Evolutionary conservation across 2,329 filamentous ascomycete genomes (phyloP).

Genomic region (Botrytis porri): DNA sequence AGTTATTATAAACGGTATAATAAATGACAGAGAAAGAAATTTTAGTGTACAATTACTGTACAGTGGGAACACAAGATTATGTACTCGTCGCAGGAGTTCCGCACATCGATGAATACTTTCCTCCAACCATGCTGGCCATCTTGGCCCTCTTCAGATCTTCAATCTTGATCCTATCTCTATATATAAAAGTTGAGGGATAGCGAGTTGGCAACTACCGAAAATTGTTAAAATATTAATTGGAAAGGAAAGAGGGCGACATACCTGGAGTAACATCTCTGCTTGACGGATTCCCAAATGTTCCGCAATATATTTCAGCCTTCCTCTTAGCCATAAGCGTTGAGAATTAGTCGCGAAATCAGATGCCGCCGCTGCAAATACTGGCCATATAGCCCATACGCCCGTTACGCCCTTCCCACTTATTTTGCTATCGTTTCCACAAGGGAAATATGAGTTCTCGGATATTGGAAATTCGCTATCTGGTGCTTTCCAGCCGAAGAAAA

Average conservation of each 20-base stretch:
- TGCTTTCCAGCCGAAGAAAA: constrained; percentile 51
- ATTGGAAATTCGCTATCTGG: constrained; percentile 27
- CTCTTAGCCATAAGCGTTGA: constrained; percentile 27
- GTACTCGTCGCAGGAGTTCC: too few species aligned
- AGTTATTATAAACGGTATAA: background rate
- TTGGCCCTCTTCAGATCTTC: background rate
- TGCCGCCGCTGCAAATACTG: constrained; percentile 27
- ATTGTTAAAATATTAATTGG: background rate
- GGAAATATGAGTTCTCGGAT: constrained; percentile 46
- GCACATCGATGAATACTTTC: too few species aligned
- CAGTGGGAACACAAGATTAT: background rate
- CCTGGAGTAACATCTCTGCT: constrained; percentile 27
- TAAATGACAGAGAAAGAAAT: background rate
- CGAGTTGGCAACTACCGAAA: background rate
- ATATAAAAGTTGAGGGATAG: constrained; percentile 15
- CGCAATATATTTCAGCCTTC: constrained; percentile 28
- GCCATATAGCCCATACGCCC: constrained; percentile 32
- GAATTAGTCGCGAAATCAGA: constrained; percentile 30
- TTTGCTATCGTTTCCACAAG: constrained; percentile 45
- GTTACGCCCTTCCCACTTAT: constrained; percentile 25
- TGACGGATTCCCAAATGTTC: constrained; percentile 31
- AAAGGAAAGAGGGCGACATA: constrained; percentile 3
- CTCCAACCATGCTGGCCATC: background rate
- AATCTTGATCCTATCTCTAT: background rate
- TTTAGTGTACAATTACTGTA: background rate